phyloP scores from a whole-genome alignment of 495 filamentous ascomycete species.

The Hypoxylon cercidicola region DNA sequence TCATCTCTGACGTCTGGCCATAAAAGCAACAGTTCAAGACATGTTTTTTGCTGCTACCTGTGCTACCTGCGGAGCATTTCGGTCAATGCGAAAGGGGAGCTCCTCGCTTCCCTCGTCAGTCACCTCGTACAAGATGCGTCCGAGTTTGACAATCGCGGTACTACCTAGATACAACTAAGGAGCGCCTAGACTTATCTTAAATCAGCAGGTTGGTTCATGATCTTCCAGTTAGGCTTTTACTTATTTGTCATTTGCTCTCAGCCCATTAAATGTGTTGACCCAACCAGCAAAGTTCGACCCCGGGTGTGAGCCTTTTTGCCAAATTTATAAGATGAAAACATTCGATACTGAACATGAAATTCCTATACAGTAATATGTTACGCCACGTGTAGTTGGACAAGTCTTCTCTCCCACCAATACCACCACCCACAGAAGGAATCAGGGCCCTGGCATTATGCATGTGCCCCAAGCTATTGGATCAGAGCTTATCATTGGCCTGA shows the following conservation, averaged over 20 bases:
- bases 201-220: not conserved
- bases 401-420: constrained; percentile 1
- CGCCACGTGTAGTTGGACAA: constrained; percentile 6
- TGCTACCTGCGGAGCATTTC: not conserved
- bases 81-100: not conserved
- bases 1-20: constrained; percentile 11
- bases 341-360: not conserved
- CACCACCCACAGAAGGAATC: constrained; percentile 23
- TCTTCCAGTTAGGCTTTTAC: no score
- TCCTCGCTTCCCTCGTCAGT: not conserved
- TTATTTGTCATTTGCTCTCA: no score
- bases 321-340: no score
- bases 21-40: no score
- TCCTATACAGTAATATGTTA: not conserved
- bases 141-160: not conserved
- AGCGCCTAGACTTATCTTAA: not conserved
- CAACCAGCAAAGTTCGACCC: not conserved
- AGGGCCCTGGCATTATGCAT: constrained; percentile 27
- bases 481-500: constrained; percentile 22
- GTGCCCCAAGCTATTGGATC: constrained; percentile 34
- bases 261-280: no score
- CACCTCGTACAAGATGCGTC: constrained; percentile 1
- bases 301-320: no score
- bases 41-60: not conserved
- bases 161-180: no score